Evolutionary conservation across 176 grass and related monocot genomes (phyloP), one percentile per base, ranked within the genome.

Genomic region (Lolium perenne): DNA sequence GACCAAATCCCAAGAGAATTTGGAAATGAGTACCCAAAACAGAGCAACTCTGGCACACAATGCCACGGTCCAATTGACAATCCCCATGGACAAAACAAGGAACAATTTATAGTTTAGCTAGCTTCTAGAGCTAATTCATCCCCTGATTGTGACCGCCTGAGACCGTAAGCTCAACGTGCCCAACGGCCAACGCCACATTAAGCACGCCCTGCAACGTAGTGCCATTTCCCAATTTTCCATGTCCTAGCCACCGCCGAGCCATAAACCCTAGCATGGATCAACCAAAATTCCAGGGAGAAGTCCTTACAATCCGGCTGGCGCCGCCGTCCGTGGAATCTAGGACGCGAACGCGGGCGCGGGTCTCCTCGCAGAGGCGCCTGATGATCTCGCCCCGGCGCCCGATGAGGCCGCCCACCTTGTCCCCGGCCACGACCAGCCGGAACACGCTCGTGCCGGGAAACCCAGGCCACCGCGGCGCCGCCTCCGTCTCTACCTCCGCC

Each of bases 381-480:
- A 97, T 75, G 69, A 85, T 51, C 60, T 94, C 88, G 8, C 95
- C 95, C 56, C 84, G 86, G 68, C 90, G 88, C 12, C 95, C 95
- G 21, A 97, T 97, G 82, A 97, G 84, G 66, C 88, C 74, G 61
- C 95, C 86, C 25, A 92, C 90, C 86, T 91, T 91, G 65, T 87
- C 75, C 82, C 84, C 57, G 17, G 90, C 88, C 49, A 97, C 92
- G 61, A 92, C 84, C 77, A 97, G 54, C 43, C 92, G 84, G 82
- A 92, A 97, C 54, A 97, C 88, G 77, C 81, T 94, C 47, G 70
- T 65, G 7, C 95, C 92, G 1, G 94, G 94, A 88, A 86, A 92
- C 62, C 94, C 90, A 4, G 90, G 95, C 95, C 92, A 97, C 62
- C 90, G 82, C 38, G 35, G 74, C 47, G 32, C 66, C 78, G n/a